phyloP scores from a whole-genome alignment of 2,329 filamentous ascomycete genomes.

The Diaporthe eres region DNA sequence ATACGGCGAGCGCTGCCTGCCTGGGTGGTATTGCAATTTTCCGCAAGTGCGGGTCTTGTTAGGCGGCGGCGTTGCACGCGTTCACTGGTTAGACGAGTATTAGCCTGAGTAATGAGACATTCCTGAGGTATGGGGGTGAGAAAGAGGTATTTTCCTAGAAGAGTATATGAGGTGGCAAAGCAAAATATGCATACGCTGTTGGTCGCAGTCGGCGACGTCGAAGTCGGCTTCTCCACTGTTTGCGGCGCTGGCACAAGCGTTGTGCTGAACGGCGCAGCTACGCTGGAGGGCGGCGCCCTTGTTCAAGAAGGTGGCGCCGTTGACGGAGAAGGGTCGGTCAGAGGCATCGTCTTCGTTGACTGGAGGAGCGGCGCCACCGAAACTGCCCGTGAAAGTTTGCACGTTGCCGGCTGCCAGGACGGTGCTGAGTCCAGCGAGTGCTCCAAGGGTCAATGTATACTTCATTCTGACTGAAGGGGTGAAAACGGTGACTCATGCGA shows the following conservation, averaged over 20 bases:
- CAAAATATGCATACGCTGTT: constrained; percentile 48
- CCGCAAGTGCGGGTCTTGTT: constrained; percentile 45
- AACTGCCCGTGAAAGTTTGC: constrained; percentile 61
- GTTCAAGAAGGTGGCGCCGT: constrained; percentile 68
- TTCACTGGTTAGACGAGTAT: constrained; percentile 45
- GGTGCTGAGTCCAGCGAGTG: not conserved
- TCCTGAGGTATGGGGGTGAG: not conserved
- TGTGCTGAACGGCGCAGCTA: constrained; percentile 65
- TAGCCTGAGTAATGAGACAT: not conserved
- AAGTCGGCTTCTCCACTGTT: constrained; percentile 58
- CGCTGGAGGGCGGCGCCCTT: constrained; percentile 60
- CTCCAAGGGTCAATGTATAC: not conserved
- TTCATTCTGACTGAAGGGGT: not conserved
- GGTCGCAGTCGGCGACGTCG: constrained; percentile 57
- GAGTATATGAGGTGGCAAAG: too few relatives aligned
- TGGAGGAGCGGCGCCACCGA: constrained; percentile 58
- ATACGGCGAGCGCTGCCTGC: constrained; percentile 51
- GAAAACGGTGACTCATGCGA: too few relatives aligned
- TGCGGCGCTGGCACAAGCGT: constrained; percentile 62
- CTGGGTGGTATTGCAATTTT: constrained; percentile 51
- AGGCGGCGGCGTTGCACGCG: constrained; percentile 50
- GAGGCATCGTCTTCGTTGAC: constrained; percentile 52
- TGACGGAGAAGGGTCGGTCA: constrained; percentile 65
- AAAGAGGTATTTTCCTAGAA: not conserved
- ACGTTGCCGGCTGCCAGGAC: constrained; percentile 50